Base-by-base conservation (phyloP, 176 grass and related monocot species). In the Carex scoparia region DNA sequence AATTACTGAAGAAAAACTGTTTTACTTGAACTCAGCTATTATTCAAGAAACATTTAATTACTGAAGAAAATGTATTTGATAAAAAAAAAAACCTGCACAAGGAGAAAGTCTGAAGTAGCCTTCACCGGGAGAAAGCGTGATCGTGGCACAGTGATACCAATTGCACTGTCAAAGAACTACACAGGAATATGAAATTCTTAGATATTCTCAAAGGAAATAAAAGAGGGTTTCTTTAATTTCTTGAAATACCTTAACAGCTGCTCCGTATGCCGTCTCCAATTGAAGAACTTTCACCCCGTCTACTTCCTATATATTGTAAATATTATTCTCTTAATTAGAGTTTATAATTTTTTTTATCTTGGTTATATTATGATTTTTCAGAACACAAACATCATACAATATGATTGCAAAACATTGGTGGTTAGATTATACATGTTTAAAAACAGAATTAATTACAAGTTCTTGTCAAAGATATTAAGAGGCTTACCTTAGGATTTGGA, bases 221-320 rank as follows among this genome's bases (percentile, higher is more conserved):
- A 5, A 68, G 4, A 33, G 54, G 15, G 68, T 66, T 28, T 27
- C 31, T 81, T 12, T 23, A 18, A 79, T 42, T 81, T 38, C 15
- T 81, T 61, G 48, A 70, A 79, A 64, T 98, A 98, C 95, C 87
- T 89, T 88, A 85, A 98, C 93, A 8, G 95, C 93, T 64, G 93
- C 95, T 84, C 95, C 95, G 70, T 91, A 90, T 88, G 95, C 95
- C 27, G 93, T 98, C 84, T 98, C 95, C 83, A 95, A 79, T 85
- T 95, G 95, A 88, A 95, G 89, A 85, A 95, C 86, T 89, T 94
- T 95, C 60, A 98, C 85, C 6, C 93, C 92, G 44, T 94, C 89
- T 11, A 98, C 92, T 98, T 98, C 95, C 95, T 98, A 79, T 23
- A 23, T 23, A 23, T 64, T 88, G 12, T 32, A 55, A 32, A 78